phyloP scores from a whole-genome alignment of 2,329 filamentous ascomycete genomes.

The Fusarium subglutinans region DNA sequence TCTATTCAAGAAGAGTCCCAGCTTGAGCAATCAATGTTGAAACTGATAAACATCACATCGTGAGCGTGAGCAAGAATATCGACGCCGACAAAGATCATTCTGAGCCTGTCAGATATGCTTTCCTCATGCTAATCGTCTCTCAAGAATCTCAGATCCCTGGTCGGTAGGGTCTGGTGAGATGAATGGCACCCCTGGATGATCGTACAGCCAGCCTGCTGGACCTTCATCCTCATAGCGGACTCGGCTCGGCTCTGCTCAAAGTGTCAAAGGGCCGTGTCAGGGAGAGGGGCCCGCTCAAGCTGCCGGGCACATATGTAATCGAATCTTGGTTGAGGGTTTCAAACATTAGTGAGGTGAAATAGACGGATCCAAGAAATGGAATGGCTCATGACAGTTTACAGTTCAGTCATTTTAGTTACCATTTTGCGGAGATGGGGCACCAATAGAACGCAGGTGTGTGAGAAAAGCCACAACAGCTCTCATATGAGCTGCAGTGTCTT shows the following conservation, averaged over 20 bases:
- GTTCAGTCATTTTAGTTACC: conserved; percentile 8
- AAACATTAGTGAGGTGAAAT: not conserved
- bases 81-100: not conserved
- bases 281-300: conserved; percentile 29
- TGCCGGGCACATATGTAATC: conserved; percentile 24
- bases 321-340: conserved; percentile 31
- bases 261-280: conserved; percentile 25
- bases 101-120: not conserved
- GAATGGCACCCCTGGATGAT: conserved; percentile 34
- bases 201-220: conserved; percentile 29
- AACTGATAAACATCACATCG: not conserved
- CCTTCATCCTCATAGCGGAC: conserved; percentile 22
- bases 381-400: conserved; percentile 13
- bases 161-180: conserved; percentile 35
- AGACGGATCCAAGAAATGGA: conserved; percentile 2
- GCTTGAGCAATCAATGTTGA: not conserved
- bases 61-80: not conserved
- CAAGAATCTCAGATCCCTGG: conserved; percentile 8
- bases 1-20: not conserved
- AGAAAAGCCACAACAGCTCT: conserved; percentile 6
- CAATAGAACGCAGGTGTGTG: conserved; percentile 4
- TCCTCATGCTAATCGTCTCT: not conserved
- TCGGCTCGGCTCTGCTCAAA: conserved; percentile 31
- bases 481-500: conserved; percentile 18
- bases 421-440: conserved; percentile 8